Conservation (phyloP, 176 grass and related monocot genomes). For the Otatea glauca region DNA sequence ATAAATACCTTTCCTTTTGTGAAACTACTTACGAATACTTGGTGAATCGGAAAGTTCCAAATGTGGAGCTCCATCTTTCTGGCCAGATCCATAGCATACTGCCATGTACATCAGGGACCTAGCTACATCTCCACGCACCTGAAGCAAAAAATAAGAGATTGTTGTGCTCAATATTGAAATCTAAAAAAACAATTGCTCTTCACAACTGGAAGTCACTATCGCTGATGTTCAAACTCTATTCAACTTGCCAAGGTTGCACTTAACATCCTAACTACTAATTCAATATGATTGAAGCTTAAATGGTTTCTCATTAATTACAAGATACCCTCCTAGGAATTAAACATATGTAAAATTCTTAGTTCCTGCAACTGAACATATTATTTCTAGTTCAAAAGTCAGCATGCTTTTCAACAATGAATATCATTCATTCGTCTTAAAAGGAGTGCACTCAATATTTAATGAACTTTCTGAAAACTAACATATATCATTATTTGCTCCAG, state of each 20-base stretch:
- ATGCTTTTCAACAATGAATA: not conserved
- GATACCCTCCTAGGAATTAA: not conserved
- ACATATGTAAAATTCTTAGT: not conserved
- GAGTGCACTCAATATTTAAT: not conserved
- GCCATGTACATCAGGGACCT: constrained; percentile 91
- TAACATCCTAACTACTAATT: no score
- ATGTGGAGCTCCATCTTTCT: constrained; percentile 54
- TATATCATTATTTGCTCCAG: not conserved
- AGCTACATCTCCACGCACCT: constrained; percentile 79
- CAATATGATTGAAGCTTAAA: no score
- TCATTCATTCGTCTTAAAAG: not conserved
- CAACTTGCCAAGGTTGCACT: no score
- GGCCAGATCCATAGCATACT: constrained; percentile 63
- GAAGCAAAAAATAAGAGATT: constrained; percentile 11
- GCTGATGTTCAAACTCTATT: no score
- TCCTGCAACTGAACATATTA: not conserved
- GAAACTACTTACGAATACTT: constrained; percentile 64
- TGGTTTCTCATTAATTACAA: not conserved
- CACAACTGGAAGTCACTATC: no score
- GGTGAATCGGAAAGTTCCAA: constrained; percentile 70
- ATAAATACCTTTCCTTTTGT: not conserved
- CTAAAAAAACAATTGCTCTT: not conserved
- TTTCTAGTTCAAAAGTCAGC: not conserved
- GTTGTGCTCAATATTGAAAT: not conserved
- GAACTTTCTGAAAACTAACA: not conserved